Evolutionary conservation across 768 basidiomycete genomes (phyloP), one percentile per base, ranked within the genome.

Genomic region (Tylopilus cervinicoccineus): DNA sequence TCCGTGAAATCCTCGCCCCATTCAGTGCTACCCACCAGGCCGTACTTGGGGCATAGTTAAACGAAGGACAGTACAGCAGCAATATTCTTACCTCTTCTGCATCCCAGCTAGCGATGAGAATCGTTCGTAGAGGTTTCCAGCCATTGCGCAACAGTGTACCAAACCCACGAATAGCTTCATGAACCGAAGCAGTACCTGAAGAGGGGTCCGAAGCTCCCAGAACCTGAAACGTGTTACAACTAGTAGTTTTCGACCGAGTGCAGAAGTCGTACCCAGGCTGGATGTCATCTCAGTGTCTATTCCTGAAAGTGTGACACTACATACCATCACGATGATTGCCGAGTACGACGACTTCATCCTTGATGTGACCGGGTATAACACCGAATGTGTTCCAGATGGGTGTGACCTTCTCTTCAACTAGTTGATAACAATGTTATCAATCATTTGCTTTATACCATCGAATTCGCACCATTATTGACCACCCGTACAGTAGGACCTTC

Each of bases 381-480:
- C 80, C 87, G 74, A 88, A 87, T 13, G 80, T 77, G 69, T 95
- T 96, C 92, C 91, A 96, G 41, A 96, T 92, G 11, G 93, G 90
- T 7, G 81, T 93, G 19, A 94, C 77, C 58, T 84, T 82, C 32
- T 79, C 82, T 47, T 93, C 80, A 33, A 95, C 89, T 84, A 45
- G 43, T 41, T 28, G 37, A 33, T 3, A 20, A 45, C 16, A 22
- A 13, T 34, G 8, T 57, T 32, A 39, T 45, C 31, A 48, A 43
- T 36, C 22, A 23, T 12, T 41, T 40, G 23, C 13, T 37, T 34
- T 24, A 37, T 29, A 39, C 28, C 6, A 33, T 43, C 8, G 4
- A 39, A 33, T 13, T 38, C 61, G 62, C 43, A 80, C 82, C 79
- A 54, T 77, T 73, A 55, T 83, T 84, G 13, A 80, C 75, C 42